Base-by-base conservation (phyloP, 768 basidiomycete genomes). In the Leccinum uliginosum region DNA sequence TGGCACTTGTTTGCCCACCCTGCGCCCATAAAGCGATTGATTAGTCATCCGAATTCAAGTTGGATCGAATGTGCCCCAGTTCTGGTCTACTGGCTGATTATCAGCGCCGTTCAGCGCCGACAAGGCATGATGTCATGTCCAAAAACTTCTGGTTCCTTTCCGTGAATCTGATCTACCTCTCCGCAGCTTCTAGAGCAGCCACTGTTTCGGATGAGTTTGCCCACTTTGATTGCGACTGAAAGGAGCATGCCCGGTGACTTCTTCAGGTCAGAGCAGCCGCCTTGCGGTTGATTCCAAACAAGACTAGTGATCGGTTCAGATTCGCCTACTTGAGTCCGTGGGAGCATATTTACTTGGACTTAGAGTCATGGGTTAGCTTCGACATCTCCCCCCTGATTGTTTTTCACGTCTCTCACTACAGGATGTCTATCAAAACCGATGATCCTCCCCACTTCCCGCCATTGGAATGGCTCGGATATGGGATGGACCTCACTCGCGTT, bases 391-490 rank as follows among this genome's bases (percentile, higher is more conserved):
- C 17, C 38, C 38, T 40, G 38, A 40, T 35, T 35, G n/a, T 40
- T 40, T 9, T 40, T 40, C n/a, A 40, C n/a, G 38, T n/a, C 9
- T 34, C 32, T 38, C 38, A 40, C n/a, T n/a, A n/a, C 38, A 40
- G 4, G 4, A 40, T 55, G 54, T 44, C 54, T n/a, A n/a, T 29
- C 10, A 14, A 51, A 32, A 21, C 8, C 35, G 1, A 21, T 4
- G n/a, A n/a, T 15, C n/a, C 38, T 40, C 21, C 32, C 23, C 43
- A 54, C n/a, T 57, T 57, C 11, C 56, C 52, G 34, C 52, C 56
- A 11, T 26, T 57, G 46, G 46, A 35, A n/a, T 54, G 52, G 51
- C n/a, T 57, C 3, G 56, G 56, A 14, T 57, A 26, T 43, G 56
- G 56, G 3, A 6, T 57, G 38, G 44, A 57, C 38, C 46, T 57